A percentile compares a stretch with the other conserved stretches of the same genome.
These are phyloP conservation scores for Gamarada debralockiae DNA, from an alignment of 495 filamentous ascomycete genomes.

Conservation along the genomic window DNA sequence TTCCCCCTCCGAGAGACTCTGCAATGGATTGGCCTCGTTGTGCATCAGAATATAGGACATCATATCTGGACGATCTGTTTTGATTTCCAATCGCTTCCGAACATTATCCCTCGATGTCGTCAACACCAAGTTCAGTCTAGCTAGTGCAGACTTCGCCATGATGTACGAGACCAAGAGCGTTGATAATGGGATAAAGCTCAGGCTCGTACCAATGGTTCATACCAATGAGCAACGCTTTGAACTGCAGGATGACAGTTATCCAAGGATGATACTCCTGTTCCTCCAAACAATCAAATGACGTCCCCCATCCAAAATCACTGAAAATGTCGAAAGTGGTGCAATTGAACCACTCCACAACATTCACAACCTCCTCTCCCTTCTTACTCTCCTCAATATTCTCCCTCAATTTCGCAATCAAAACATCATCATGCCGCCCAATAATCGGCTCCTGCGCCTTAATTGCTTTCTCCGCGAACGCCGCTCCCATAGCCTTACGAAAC, in stretches of 20 bases:
- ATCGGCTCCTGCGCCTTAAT: too few relatives aligned
- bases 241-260: background rate
- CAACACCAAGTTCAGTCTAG: background rate
- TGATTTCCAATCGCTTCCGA: background rate
- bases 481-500: too few relatives aligned
- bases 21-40: background rate
- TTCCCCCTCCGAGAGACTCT: constrained; percentile 22
- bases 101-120: background rate
- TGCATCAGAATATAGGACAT: background rate
- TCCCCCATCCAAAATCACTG: constrained; percentile 45
- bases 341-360: constrained; percentile 40
- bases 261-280: constrained; percentile 34
- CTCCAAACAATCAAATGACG: constrained; percentile 45
- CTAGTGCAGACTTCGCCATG: background rate
- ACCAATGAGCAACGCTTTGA: background rate
- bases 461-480: too few relatives aligned
- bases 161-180: background rate
- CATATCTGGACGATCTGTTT: background rate
- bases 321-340: constrained; percentile 45
- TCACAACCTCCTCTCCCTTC: too few relatives aligned
- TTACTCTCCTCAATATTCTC: too few relatives aligned
- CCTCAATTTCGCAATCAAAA: too few relatives aligned
- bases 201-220: too few relatives aligned
- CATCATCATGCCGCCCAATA: too few relatives aligned
- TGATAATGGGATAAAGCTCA: background rate